A percentile compares a stretch with the other conserved stretches of the same genome.
These are phyloP conservation scores for Mycosphaerella sp. DNA, from an alignment of 2,329 filamentous ascomycete genomes.

Conservation along the genomic window DNA sequence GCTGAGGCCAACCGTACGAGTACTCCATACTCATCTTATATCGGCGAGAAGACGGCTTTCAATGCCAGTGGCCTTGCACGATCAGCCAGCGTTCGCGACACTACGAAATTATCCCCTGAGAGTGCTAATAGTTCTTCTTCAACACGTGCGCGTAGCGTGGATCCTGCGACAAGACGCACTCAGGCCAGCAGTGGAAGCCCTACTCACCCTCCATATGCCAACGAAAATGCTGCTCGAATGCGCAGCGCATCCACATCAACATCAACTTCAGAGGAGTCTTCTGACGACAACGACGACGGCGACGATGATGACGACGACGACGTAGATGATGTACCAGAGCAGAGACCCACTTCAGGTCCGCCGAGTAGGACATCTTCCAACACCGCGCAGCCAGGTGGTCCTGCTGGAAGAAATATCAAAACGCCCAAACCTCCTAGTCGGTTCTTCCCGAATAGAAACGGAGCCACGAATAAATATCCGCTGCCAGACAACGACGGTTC, in stretches of 20 bases:
- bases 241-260: conserved; percentile 5
- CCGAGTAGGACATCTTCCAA: conserved; percentile 5
- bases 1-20: conserved; percentile 45
- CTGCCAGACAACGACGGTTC: conserved; percentile 6
- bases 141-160: conserved; percentile 14
- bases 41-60: conserved; percentile 53
- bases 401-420: conserved; percentile 28
- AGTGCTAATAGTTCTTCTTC: conserved; percentile 27
- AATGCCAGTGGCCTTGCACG: conserved; percentile 46
- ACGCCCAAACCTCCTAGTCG: conserved; percentile 30
- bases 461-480: conserved; percentile 10
- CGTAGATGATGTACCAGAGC: conserved; percentile 7
- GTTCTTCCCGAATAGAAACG: conserved; percentile 19
- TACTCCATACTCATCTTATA: conserved; percentile 48
- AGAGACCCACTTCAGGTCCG: conserved; percentile 1
- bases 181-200: conserved; percentile 8
- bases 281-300: conserved; percentile 6
- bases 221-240: conserved; percentile 9
- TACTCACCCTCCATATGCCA: background rate
- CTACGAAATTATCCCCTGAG: conserved; percentile 26
- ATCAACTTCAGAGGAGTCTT: background rate
- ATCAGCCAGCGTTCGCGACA: conserved; percentile 48
- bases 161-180: conserved; percentile 13
- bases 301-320: conserved; percentile 3
- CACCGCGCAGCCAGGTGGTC: conserved; percentile 13